Conservation (phyloP, 345 rosid species). For the Capsella bursapastoris region DNA sequence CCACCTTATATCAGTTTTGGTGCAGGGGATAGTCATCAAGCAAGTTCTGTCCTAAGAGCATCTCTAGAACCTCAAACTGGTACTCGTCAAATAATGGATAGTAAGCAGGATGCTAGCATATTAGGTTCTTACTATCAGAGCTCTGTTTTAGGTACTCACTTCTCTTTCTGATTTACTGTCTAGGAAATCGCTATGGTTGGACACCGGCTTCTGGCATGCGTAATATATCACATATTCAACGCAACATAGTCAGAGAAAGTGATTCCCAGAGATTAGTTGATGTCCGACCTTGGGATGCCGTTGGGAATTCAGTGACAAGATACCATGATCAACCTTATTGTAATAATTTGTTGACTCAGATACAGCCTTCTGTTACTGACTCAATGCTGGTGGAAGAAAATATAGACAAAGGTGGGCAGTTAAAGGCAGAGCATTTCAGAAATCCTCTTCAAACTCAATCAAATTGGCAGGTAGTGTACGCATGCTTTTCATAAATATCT, state of each 20-base stretch:
- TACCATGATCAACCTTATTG: conserved; percentile 47
- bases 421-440: conserved; percentile 46
- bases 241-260: conserved; percentile 47
- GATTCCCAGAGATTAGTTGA: conserved; percentile 60
- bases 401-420: conserved; percentile 44
- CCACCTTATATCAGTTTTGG: conserved; percentile 41
- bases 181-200: conserved; percentile 50
- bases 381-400: conserved; percentile 44
- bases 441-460: conserved; percentile 54
- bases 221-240: conserved; percentile 46
- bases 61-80: conserved; percentile 52
- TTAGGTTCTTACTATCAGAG: conserved; percentile 36
- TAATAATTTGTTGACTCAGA: conserved; percentile 42
- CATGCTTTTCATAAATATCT: neutral
- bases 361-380: conserved; percentile 44
- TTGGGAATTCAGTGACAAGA: conserved; percentile 53
- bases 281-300: conserved; percentile 67
- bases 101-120: conserved; percentile 39
- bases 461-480: conserved; percentile 69
- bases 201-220: conserved; percentile 46
- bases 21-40: conserved; percentile 74
- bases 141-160: conserved; percentile 47
- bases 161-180: conserved; percentile 27
- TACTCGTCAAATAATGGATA: conserved; percentile 37
- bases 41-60: conserved; percentile 49